Evolutionary conservation across 2,329 filamentous ascomycete genomes (phyloP), one percentile per base, ranked within the genome.

Genomic region (Alternaria panax): DNA sequence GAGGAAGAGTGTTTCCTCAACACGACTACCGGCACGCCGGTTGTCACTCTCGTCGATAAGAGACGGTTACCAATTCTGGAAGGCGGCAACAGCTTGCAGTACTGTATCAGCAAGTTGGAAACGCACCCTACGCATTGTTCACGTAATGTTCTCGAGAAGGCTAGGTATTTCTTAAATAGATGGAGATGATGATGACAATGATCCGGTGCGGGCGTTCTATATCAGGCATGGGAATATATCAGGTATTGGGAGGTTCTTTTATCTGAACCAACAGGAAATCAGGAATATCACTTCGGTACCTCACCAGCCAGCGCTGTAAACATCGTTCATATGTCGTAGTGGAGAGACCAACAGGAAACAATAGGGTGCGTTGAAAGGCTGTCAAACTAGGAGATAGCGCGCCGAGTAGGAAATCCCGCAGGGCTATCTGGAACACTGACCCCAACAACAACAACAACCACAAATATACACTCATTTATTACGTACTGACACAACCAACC

Each of bases 91-190:
- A 59, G 56, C 24, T 36, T 59, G 28, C 36, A 40, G 3, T 59
- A 54, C 24, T 59, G 56, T 14, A 50, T 59, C 14, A 54, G 36
- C 30, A 59, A 59, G 25, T 12, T 59, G 3, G 56, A 54, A 24
- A 38, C 28, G 4, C 25, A 54, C 3, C 28, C 43, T 20, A 54
- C 56, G 24, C 43, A 54, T 30, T 40, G 53, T 6, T 52, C 53
- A 12, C 30, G 24, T 1, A 32, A 38, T 5, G 43, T 54, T 5
- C 36, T 40, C 7, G 56, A 50, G 22, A 59, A 54, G 20, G 36
- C 43, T n/a, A 38, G 34, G 5, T 54, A 42, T 36, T 59, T 54
- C 28, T 47, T 43, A 28, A 16, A 38, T 25, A 54, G 43, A 50
- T 59, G 56, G 56, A 20, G 30, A 36, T 48, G 1, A 50, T 32